Evolutionary conservation across 495 filamentous ascomycete genomes (phyloP).

Genomic region (Aspergillus cavernicola): DNA sequence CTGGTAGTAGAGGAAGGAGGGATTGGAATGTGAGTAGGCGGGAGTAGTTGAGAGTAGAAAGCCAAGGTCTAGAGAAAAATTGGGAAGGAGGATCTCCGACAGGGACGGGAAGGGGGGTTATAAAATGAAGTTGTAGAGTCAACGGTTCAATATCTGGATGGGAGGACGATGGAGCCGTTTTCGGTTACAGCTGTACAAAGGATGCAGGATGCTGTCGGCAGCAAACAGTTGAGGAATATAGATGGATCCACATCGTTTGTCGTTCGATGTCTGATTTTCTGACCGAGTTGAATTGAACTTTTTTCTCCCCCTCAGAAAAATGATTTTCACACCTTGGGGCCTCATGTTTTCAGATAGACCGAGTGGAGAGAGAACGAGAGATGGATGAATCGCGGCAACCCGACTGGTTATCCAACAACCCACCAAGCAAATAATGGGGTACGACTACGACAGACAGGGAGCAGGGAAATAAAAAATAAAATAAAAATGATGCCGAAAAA

Average conservation of each 20-base stretch:
- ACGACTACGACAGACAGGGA: slow-evolving; percentile 13
- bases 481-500: slow-evolving; percentile 10
- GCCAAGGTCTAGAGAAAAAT: slow-evolving; percentile 10
- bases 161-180: slow-evolving; percentile 28
- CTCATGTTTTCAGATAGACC: slow-evolving; percentile 22
- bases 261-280: slow-evolving; percentile 13
- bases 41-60: slow-evolving; percentile 7
- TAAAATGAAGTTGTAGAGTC: slow-evolving; percentile 32
- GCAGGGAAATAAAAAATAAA: slow-evolving; percentile 12
- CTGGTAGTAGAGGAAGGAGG: not conserved
- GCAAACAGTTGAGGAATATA: slow-evolving; percentile 33
- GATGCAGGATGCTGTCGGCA: slow-evolving; percentile 37
- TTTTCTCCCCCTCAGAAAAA: slow-evolving; percentile 12
- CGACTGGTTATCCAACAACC: slow-evolving; percentile 21
- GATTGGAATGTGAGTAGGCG: slow-evolving; percentile 5
- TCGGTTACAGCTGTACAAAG: slow-evolving; percentile 44
- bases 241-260: slow-evolving; percentile 20
- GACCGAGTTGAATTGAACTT: slow-evolving; percentile 8
- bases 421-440: slow-evolving; percentile 17
- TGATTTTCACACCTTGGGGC: slow-evolving; percentile 18
- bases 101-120: slow-evolving; percentile 33
- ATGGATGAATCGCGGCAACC: slow-evolving; percentile 32
- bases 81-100: slow-evolving; percentile 17
- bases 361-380: slow-evolving; percentile 17
- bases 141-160: slow-evolving; percentile 32